Percentiles rank a stretch among this genome's conserved stretches.
These are phyloP conservation scores for Xylaria sp. DNA, from an alignment of 2,329 filamentous ascomycete genomes.

Conservation along the genomic window DNA sequence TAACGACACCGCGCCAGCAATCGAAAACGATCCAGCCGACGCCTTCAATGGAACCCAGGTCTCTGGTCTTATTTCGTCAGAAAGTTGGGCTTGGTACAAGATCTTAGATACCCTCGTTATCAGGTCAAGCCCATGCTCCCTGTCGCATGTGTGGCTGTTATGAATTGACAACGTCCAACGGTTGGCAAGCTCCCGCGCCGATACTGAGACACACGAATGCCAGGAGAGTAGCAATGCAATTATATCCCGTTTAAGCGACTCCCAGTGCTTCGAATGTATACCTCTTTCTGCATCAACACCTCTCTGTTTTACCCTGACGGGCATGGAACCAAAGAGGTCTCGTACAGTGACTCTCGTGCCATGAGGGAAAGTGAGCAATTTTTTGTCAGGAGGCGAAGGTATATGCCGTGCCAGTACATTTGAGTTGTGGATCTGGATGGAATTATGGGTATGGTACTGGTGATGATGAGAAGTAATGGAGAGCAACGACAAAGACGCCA, in stretches of 20 bases:
- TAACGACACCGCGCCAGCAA: conserved; percentile 75
- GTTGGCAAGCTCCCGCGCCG: conserved; percentile 57
- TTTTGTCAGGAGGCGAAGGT: conserved; percentile 65
- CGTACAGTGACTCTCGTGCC: conserved; percentile 79
- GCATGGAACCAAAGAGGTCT: conserved; percentile 88
- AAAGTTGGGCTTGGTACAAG: conserved; percentile 69
- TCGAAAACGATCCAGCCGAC: conserved; percentile 62
- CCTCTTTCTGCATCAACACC: conserved; percentile 58
- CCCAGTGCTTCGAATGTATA: conserved; percentile 67
- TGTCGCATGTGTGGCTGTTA: conserved; percentile 19
- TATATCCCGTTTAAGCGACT: conserved; percentile 62
- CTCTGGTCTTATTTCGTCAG: conserved; percentile 55
- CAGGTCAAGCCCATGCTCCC: conserved; percentile 25
- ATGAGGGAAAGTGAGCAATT: conserved; percentile 60
- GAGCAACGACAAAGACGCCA: conserved; percentile 77
- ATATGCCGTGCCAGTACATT: conserved; percentile 66
- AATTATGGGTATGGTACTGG: conserved; percentile 64
- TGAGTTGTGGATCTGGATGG: conserved; percentile 73
- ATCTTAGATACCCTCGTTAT: conserved; percentile 52
- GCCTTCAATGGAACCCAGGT: conserved; percentile 77
- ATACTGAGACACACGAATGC: conserved; percentile 61
- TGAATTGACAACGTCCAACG: conserved; percentile 48
- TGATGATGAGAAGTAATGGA: conserved; percentile 75
- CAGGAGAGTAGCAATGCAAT: conserved; percentile 75
- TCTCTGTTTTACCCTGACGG: conserved; percentile 85